Base-by-base conservation (phyloP, 148 eudicot species). In the Chenopodium quinoa region DNA sequence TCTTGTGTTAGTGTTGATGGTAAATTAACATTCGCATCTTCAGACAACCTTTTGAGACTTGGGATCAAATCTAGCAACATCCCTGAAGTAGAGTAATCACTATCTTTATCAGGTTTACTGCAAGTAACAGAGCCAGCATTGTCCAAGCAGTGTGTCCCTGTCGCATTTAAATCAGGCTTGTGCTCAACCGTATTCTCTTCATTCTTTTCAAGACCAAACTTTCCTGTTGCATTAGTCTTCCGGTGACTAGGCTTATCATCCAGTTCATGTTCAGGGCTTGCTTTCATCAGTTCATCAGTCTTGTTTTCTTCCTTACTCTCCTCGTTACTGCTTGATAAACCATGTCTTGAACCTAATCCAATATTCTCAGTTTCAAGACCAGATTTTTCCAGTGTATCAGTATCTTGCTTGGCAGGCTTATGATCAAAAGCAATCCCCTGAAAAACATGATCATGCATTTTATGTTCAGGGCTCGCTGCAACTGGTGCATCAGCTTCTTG, bases 51-150 rank as follows among this genome's bases (percentile, higher is more conserved):
- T 50, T 87, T 89, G 40, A 91, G 88, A 81, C 88, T 84, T 0
- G 99, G 97, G 64, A 89, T 82, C 97, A 90, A 83, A 86, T 87
- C 84, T 22, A 83, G 80, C 77, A 92, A 79, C 95, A 93, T 88
- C 13, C 78, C 84, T 37, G 52, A 46, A 64, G 79, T 78, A n/a
- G 75, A 75, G n/a, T 47, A 52, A 9, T 25, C 86, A 31, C 13
- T 46, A 22, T 37, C 79, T 73, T 80, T 75, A 70, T 84, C 80
- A 3, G 79, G 81, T 50, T 81, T 67, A 54, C 76, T 83, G 60
- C 62, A 72, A 58, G 52, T 79, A 72, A 64, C 76, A 66, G 65
- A 71, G 66, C 76, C 79, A 75, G 69, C 25, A 27, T 73, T 84
- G 31, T 82, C 82, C 62, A 78, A 70, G 65, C 76, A 31, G 32